Base-by-base conservation (phyloP, 2,329 filamentous ascomycete genomes). In the Alternaria sp. region DNA sequence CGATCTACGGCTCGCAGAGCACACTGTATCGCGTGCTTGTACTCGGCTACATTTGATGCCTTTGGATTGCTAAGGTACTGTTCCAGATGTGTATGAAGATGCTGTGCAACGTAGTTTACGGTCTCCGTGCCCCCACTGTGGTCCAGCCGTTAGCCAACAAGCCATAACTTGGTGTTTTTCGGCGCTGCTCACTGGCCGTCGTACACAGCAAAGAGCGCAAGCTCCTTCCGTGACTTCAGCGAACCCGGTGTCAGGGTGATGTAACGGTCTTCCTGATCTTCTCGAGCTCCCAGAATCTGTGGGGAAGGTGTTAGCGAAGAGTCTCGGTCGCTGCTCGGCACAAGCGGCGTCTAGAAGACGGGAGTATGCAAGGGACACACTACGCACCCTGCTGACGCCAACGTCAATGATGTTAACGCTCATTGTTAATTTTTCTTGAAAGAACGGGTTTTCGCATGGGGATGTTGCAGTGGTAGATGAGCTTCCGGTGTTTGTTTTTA, bases 181-280 rank as follows among this genome's bases (percentile, higher is more conserved):
- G 36, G 6, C 3, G 10, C 10, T 23, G 55, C 67, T 33, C 66
- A 71, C 68, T 71, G 68, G 33, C 68, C 68, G 51, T 71, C 68
- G 36, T 66, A 68, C 1, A 71, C 66, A 11, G 62, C 68, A 34
- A 63, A 71, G 10, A 71, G 41, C 7, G 66, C 67, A 34, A 71
- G 54, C 10, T 70, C 58, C 42, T 70, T 69, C n/a, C 65, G 59
- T 10, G 68, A 66, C 17, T 63, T 66, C 3, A 71, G 26, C 5
- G 56, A 52, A 40, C 67, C 66, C 11, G 67, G 62, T 29, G 53
- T 40, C 26, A 70, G 50, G 5, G 56, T 56, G 8, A 66, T 62
- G 41, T 66, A 69, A 17, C 68, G 58, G 56, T 71, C 68, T 51
- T 71, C 67, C 33, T 71, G 68, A 31, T 68, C 56, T 34, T 60